Conservation (phyloP, 768 basidiomycete species). For the Pulveroboletus sp. region DNA sequence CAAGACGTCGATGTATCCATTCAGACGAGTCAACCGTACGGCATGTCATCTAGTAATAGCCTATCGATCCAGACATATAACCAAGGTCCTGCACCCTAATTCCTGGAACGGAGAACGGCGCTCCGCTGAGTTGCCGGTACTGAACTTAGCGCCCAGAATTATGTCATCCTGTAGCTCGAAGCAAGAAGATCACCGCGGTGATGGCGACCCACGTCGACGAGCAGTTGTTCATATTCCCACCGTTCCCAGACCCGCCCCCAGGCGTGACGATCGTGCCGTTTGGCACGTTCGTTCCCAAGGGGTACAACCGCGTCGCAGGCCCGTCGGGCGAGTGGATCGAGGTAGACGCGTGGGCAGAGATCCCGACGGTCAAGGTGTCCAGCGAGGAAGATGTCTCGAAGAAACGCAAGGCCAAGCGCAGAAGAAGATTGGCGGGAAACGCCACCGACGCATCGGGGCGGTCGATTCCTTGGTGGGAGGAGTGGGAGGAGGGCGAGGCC, state of each 20-base stretch:
- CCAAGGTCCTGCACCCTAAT: no score
- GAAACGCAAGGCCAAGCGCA: constrained; percentile 15
- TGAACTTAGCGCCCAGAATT: no score
- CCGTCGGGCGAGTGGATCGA: constrained; percentile 19
- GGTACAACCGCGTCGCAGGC: constrained; percentile 13
- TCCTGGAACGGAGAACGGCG: no score
- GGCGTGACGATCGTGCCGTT: constrained; percentile 44
- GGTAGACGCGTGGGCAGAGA: constrained; percentile 22
- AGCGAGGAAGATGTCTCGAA: constrained; percentile 20
- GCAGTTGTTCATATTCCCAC: constrained; percentile 35
- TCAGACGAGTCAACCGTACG: no score
- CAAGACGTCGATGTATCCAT: no score
- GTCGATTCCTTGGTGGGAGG: constrained; percentile 31
- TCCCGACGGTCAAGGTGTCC: constrained; percentile 26
- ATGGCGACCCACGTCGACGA: not conserved
- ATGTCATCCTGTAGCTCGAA: no score
- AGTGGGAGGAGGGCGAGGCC: constrained; percentile 29
- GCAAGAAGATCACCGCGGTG: no score
- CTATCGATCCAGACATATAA: no score
- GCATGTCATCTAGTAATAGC: no score
- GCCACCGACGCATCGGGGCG: constrained; percentile 18
- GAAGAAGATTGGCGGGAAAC: constrained; percentile 19
- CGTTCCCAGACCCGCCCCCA: constrained; percentile 41
- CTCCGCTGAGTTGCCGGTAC: no score
- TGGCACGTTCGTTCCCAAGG: constrained; percentile 33